phyloP scores from a whole-genome alignment of 1,284 basidiomycete genomes.

The Lentinula novae-zelandiae region DNA sequence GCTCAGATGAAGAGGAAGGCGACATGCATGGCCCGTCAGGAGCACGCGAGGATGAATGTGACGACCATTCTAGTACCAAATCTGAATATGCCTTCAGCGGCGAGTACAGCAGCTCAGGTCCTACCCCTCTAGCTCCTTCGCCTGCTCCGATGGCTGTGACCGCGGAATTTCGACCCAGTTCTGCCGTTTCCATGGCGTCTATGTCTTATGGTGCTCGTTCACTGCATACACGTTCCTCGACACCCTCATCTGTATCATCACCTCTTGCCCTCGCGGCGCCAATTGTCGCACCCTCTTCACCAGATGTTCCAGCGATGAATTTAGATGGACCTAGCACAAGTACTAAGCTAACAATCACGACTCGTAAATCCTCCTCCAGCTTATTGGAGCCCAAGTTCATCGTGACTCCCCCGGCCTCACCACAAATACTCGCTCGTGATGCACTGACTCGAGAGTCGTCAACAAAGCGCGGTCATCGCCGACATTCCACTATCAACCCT shows the following conservation, averaged over 20 bases:
- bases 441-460: slow-evolving; percentile 44
- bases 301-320: slow-evolving; percentile 60
- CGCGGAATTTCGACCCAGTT: slow-evolving; percentile 24
- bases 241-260: slow-evolving; percentile 80
- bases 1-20: slow-evolving; percentile 30
- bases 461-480: slow-evolving; percentile 53
- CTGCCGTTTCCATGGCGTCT: slow-evolving; percentile 26
- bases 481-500: slow-evolving; percentile 71
- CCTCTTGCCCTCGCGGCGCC: slow-evolving; percentile 78
- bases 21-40: slow-evolving; percentile 9
- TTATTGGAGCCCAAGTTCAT: slow-evolving; percentile 64
- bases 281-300: slow-evolving; percentile 64
- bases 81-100: slow-evolving; percentile 61
- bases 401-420: slow-evolving; percentile 74
- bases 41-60: slow-evolving; percentile 27
- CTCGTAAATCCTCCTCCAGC: slow-evolving; percentile 60
- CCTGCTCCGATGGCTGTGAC: slow-evolving; percentile 43
- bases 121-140: slow-evolving; percentile 64
- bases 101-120: slow-evolving; percentile 44
- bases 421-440: slow-evolving; percentile 60
- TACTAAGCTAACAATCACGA: slow-evolving; percentile 39
- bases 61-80: slow-evolving; percentile 57
- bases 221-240: slow-evolving; percentile 74
- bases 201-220: slow-evolving; percentile 39
- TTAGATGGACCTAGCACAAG: slow-evolving; percentile 41